Percentiles rank a stretch among this genome's conserved stretches.
Evolutionary conservation across 2,329 filamentous ascomycete species (phyloP).

Genomic region (Hymenoscyphus salicellus): DNA sequence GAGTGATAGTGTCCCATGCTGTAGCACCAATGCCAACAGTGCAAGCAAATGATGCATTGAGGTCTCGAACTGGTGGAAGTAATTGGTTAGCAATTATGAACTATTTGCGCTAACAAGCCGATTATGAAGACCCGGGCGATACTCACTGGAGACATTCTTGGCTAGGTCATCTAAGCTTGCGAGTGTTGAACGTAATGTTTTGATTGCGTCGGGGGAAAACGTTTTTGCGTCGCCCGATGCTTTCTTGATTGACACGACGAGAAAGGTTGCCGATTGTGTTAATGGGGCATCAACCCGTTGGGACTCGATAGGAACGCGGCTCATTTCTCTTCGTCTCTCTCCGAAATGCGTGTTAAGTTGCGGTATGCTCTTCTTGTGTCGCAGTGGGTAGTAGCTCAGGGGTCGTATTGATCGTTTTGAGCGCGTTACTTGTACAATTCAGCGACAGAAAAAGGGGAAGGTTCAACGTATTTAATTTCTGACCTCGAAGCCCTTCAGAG

Average conservation of each 20-base stretch:
- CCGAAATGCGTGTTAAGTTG: not conserved
- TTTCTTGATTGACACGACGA: slow-evolving; percentile 45
- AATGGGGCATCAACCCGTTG: slow-evolving; percentile 51
- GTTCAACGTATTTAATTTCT: not conserved
- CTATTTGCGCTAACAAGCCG: not conserved
- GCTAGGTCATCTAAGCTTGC: slow-evolving; percentile 44
- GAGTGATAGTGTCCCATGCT: slow-evolving; percentile 49
- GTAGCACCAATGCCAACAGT: slow-evolving; percentile 53
- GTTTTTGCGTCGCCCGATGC: not conserved
- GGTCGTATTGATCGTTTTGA: not conserved
- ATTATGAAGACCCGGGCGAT: not conserved
- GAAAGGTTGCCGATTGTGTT: slow-evolving; percentile 52
- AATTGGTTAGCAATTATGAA: not conserved
- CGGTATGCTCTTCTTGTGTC: not conserved
- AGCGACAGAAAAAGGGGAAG: not conserved
- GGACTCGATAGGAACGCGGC: slow-evolving; percentile 38
- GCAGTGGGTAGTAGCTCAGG: not conserved
- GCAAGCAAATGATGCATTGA: slow-evolving; percentile 46
- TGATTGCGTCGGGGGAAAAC: slow-evolving; percentile 35
- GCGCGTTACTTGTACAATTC: not conserved
- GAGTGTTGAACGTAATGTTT: slow-evolving; percentile 45
- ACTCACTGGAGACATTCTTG: slow-evolving; percentile 47
- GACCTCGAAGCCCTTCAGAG: not conserved
- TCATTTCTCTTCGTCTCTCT: slow-evolving; percentile 17
- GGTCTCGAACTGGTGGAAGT: slow-evolving; percentile 43